phyloP scores from a whole-genome alignment of 1,284 basidiomycete species.

The Cryptococcus wingfieldii region DNA sequence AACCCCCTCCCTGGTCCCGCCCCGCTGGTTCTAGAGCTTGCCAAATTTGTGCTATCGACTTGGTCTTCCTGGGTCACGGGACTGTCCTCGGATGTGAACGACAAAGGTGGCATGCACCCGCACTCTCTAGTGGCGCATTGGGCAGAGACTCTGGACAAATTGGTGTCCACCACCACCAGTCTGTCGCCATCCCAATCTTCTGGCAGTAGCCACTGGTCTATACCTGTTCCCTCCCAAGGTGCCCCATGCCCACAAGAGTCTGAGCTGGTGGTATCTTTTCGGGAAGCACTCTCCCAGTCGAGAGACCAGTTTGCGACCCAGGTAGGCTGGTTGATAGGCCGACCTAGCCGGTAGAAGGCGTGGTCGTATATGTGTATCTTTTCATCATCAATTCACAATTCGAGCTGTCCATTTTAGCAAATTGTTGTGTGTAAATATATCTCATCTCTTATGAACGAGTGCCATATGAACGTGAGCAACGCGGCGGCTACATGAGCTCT shows the following conservation, averaged over 20 bases:
- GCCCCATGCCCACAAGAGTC: not conserved
- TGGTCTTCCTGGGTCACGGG: constrained; percentile 35
- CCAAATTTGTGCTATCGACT: constrained; percentile 25
- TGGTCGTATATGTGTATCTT: not conserved
- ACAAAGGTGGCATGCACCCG: constrained; percentile 41
- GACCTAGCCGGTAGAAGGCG: not conserved
- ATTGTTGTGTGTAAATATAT: constrained; percentile 1
- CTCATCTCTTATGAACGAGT: not conserved
- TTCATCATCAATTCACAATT: not conserved
- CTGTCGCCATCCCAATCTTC: too few species aligned
- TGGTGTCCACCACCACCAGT: constrained; percentile 4
- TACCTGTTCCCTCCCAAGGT: too few species aligned
- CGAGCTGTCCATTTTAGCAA: not conserved
- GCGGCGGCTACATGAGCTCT: not conserved
- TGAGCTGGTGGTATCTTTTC: constrained; percentile 27
- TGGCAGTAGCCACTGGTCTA: too few species aligned
- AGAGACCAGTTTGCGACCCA: constrained; percentile 28
- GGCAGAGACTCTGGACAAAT: constrained; percentile 29
- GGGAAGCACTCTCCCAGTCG: constrained; percentile 27
- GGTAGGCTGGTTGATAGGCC: constrained; percentile 41
- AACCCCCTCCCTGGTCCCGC: not conserved
- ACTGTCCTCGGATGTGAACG: constrained; percentile 38
- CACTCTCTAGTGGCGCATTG: constrained; percentile 30
- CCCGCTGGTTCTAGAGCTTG: constrained; percentile 26
- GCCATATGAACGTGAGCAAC: too few species aligned